Evolutionary conservation across 805 yeast genomes (phyloP), one percentile per base, ranked within the genome.

Genomic region (Sugiyamaella mastotermitis): DNA sequence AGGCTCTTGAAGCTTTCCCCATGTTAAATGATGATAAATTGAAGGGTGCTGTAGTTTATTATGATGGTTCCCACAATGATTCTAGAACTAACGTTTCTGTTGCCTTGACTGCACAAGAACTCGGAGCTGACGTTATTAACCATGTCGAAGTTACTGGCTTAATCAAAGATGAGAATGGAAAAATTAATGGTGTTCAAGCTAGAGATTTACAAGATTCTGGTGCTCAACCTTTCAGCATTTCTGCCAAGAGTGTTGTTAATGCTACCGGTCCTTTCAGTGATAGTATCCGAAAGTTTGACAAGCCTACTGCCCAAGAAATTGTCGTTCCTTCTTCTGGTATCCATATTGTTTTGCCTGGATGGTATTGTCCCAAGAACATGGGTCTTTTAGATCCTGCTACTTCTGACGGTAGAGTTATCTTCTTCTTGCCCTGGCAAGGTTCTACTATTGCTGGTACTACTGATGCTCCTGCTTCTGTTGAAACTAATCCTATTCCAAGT

Each of bases 371-470:
- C 37, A 73, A 74, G 57, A 78, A 78, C 47, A 74, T 85, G 72
- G 97, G 97, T 47, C 70, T 88, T 47, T 71, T 88, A 43, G 97
- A 88, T 63, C 95, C 96, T 33, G 74, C 84, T 32, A 88, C 97
- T 33, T 69, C 90, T 23, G 97, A 88, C 59, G 97, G 97, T 41
- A 78, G 97, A 64, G 97, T 88, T 37, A 83, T 90, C 83, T 88
- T 88, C 66, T 88, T 90, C 69, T 70, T 88, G 61, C 97, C 97
- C 51, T 88, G 97, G 97, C 96, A 87, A 68, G 95, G 96, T 4
- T 83, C 87, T 61, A 94, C 88, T 23, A 71, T 88, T 49, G 96
- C 95, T 42, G 97, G 97, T 59, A 88, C 97, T 45, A 88, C 97
- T 40, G 97, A 88, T 66, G 81, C 85, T 37, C 94, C 96, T 31